Evolutionary conservation across 352 stramenopile species (phyloP).

Genomic region (Globisporangium camurandrum): DNA sequence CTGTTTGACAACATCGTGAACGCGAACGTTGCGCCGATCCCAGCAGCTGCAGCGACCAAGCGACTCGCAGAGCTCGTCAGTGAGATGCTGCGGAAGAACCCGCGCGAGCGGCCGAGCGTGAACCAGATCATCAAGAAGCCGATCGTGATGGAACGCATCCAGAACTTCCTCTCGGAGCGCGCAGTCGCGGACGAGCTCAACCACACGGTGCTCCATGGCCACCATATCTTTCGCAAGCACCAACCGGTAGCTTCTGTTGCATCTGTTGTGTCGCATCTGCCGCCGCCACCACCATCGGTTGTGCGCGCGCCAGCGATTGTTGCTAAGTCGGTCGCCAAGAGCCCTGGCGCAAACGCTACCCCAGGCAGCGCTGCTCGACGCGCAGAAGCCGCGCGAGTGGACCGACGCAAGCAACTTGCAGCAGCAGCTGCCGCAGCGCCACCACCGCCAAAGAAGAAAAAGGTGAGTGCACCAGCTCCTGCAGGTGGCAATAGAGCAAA

Average conservation of each 20-base stretch:
- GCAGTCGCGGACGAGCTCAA: slow-evolving; percentile 49
- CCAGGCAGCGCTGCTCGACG: slow-evolving; percentile 2
- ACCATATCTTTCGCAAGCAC: slow-evolving; percentile 46
- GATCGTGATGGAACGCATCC: slow-evolving; percentile 55
- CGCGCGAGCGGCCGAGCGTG: slow-evolving; percentile 51
- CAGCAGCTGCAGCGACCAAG: slow-evolving; percentile 12
- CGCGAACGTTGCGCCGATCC: slow-evolving; percentile 17
- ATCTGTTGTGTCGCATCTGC: not conserved
- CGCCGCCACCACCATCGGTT: not conserved
- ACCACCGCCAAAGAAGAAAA: slow-evolving; percentile 11
- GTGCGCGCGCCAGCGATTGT: not conserved
- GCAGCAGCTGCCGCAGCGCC: not conserved
- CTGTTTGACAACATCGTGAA: slow-evolving; percentile 70
- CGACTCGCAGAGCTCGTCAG: slow-evolving; percentile 29
- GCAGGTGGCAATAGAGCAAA: not conserved
- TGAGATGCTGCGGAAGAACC: slow-evolving; percentile 58
- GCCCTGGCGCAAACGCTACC: not conserved
- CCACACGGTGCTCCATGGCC: slow-evolving; percentile 65
- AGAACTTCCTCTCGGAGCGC: slow-evolving; percentile 47
- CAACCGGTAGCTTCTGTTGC: not conserved
- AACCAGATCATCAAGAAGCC: slow-evolving; percentile 49
- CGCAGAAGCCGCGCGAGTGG: slow-evolving; percentile 3
- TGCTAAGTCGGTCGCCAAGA: not conserved
- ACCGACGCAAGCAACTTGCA: slow-evolving; percentile 1
- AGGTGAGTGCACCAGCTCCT: not conserved